A percentile compares a stretch with the other conserved stretches of the same genome.
Conservation (phyloP, 768 basidiomycete species). For the Boletus bicolor region DNA sequence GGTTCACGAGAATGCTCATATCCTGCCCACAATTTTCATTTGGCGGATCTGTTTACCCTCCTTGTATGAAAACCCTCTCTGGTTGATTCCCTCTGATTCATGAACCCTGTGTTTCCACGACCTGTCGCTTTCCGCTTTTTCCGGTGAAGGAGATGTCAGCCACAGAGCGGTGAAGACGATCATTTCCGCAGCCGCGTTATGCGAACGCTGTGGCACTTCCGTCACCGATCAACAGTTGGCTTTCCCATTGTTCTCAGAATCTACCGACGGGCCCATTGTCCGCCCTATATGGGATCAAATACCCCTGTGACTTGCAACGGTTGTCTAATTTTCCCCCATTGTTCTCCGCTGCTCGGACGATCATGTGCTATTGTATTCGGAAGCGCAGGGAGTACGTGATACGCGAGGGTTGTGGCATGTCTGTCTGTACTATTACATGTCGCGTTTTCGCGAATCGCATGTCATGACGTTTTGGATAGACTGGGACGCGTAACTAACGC, state of each 20-base stretch:
- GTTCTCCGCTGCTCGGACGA: background rate
- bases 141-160: background rate
- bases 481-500: conserved; percentile 10
- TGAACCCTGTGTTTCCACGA: background rate
- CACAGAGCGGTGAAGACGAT: conserved; percentile 1
- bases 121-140: background rate
- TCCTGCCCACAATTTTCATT: conserved; percentile 1
- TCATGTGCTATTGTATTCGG: conserved; percentile 15
- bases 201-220: conserved; percentile 7
- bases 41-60: background rate
- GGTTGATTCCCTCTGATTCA: conserved; percentile 2
- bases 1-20: conserved; percentile 12
- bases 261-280: conserved; percentile 18
- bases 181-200: conserved; percentile 11
- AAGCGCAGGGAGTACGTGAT: conserved; percentile 6
- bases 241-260: conserved; percentile 13
- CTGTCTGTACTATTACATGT: conserved; percentile 1
- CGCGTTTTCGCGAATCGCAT: conserved; percentile 3
- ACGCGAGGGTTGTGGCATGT: background rate
- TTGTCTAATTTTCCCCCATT: conserved; percentile 6
- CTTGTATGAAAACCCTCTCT: background rate
- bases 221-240: conserved; percentile 2
- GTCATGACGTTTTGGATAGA: background rate
- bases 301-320: conserved; percentile 3
- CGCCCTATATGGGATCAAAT: conserved; percentile 12